These are phyloP conservation scores for Gynandropsis gynandra DNA, from an alignment of 345 rosid genomes.

Conservation along the genomic window DNA sequence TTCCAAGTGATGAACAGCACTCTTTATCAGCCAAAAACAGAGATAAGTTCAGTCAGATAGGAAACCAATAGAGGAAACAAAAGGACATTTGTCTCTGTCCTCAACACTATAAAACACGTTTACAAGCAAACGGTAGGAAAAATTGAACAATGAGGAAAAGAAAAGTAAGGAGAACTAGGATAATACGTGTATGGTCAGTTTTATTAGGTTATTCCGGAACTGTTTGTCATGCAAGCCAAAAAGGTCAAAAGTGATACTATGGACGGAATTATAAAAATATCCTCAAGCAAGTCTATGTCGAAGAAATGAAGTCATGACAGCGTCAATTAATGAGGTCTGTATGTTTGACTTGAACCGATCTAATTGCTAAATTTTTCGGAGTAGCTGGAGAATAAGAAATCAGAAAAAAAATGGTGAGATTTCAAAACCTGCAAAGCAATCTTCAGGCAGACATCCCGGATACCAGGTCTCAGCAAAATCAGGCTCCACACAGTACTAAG, in stretches of 20 bases:
- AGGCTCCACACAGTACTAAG: slow-evolving; percentile 91
- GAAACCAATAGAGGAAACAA: slow-evolving; percentile 14
- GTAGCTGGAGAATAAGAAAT: slow-evolving; percentile 5
- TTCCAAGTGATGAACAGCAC: slow-evolving; percentile 88
- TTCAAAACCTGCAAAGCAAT: slow-evolving; percentile 87
- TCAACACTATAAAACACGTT: neutral
- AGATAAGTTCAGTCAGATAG: slow-evolving; percentile 11
- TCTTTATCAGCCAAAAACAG: slow-evolving; percentile 38
- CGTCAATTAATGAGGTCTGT: neutral
- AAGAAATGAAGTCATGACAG: no score
- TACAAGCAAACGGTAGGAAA: slow-evolving; percentile 1
- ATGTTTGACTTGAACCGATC: neutral
- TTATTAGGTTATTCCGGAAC: no score
- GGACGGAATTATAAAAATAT: slow-evolving; percentile 7
- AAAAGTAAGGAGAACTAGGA: slow-evolving; percentile 8
- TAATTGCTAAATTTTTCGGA: no score
- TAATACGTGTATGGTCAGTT: no score
- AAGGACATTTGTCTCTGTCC: neutral
- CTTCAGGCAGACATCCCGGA: slow-evolving; percentile 76
- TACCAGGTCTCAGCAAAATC: slow-evolving; percentile 77
- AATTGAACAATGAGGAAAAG: neutral
- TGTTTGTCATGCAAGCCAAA: no score
- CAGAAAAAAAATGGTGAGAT: slow-evolving; percentile 11
- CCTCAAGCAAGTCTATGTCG: no score
- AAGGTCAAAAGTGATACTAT: no score